Evolutionary conservation across 2,329 filamentous ascomycete genomes (phyloP).

Genomic region (Fusarium sp.): DNA sequence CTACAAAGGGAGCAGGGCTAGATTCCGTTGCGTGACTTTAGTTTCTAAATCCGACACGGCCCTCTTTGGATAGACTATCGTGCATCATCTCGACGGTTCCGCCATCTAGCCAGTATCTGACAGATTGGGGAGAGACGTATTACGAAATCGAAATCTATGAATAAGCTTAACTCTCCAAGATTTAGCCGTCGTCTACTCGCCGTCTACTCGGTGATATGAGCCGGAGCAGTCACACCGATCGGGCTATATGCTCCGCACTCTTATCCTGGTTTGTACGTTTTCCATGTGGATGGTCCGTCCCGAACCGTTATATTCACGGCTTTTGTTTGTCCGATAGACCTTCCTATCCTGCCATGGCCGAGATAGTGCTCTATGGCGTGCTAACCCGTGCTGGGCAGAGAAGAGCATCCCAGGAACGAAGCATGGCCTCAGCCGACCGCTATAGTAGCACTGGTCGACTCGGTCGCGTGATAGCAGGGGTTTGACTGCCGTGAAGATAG

Average conservation of each 20-base stretch:
- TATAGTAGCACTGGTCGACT: neutral
- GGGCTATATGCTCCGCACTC: slow-evolving; percentile 6
- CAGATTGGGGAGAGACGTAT: neutral
- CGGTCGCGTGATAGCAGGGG: slow-evolving; percentile 4
- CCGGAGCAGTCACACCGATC: neutral
- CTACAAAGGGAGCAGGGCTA: neutral
- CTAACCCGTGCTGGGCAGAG: neutral
- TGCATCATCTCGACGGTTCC: no score
- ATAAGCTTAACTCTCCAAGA: slow-evolving; percentile 21
- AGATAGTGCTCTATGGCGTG: slow-evolving; percentile 3
- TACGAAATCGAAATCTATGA: neutral
- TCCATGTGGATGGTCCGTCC: slow-evolving; percentile 22
- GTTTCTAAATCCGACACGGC: no score
- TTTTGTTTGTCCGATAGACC: slow-evolving; percentile 13
- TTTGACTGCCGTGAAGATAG: neutral
- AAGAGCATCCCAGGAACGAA: neutral
- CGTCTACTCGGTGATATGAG: neutral
- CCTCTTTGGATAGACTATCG: no score
- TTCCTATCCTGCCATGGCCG: slow-evolving; percentile 22
- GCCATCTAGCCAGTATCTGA: neutral
- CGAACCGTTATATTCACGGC: slow-evolving; percentile 18
- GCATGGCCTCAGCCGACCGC: neutral
- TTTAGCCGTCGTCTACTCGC: neutral
- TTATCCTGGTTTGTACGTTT: slow-evolving; percentile 2
- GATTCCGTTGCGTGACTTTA: no score